phyloP scores from a whole-genome alignment of 805 yeast species.

The Saccharomycopsis selenospora region DNA sequence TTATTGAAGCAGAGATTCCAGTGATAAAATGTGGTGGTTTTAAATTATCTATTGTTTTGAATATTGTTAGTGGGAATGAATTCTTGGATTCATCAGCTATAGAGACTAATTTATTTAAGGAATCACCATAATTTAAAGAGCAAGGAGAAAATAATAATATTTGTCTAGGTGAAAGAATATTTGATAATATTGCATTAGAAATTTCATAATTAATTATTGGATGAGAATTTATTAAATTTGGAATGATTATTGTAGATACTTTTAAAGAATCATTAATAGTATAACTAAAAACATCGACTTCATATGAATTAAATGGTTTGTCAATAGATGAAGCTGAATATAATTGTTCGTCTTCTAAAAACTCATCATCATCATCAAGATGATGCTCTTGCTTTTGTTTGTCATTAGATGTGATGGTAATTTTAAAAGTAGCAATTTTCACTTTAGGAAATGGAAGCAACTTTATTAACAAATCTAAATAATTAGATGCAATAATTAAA shows the following conservation, averaged over 20 bases:
- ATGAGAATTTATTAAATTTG: conserved; percentile 23
- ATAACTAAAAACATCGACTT: conserved; percentile 20
- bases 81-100: background rate
- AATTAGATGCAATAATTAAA: background rate
- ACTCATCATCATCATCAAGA: conserved; percentile 6
- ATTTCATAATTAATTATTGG: conserved; percentile 11
- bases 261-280: conserved; percentile 21
- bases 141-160: conserved; percentile 31
- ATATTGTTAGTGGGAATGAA: conserved; percentile 15
- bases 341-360: conserved; percentile 39
- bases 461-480: background rate
- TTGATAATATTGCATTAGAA: conserved; percentile 20
- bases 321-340: conserved; percentile 29
- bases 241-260: conserved; percentile 21
- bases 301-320: conserved; percentile 24
- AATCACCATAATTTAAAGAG: conserved; percentile 27
- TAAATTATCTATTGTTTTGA: conserved; percentile 28
- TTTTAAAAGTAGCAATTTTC: conserved; percentile 1
- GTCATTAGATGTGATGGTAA: background rate
- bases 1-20: conserved; percentile 45
- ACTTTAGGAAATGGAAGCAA: background rate
- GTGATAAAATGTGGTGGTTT: conserved; percentile 58
- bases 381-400: background rate
- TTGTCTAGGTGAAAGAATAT: conserved; percentile 14
- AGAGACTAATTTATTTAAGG: conserved; percentile 13